Conservation (phyloP, 2,329 filamentous ascomycete species). For the Sordariomycetes sp. region DNA sequence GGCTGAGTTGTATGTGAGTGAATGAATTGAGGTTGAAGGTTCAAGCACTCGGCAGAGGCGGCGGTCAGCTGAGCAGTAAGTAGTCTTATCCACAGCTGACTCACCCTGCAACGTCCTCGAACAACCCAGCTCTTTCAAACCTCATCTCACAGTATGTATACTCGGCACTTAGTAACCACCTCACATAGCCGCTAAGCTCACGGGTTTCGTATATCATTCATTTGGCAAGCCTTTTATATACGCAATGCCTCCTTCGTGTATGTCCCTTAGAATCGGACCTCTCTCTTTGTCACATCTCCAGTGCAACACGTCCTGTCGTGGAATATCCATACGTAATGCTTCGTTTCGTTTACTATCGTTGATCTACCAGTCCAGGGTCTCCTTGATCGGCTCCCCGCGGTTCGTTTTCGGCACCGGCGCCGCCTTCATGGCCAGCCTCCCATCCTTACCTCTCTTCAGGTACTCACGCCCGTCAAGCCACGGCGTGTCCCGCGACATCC, state of each 20-base stretch:
- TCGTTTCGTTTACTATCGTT: neutral
- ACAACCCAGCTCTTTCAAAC: neutral
- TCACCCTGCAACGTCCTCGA: neutral
- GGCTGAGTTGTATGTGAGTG: neutral
- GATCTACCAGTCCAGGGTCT: conserved; percentile 78
- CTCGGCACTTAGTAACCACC: too few species aligned
- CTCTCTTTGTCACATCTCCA: neutral
- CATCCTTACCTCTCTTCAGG: conserved; percentile 48
- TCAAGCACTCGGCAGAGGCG: too few species aligned
- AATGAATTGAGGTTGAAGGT: neutral
- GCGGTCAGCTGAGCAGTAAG: neutral
- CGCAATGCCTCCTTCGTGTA: too few species aligned
- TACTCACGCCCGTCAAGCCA: conserved; percentile 88
- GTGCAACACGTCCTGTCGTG: neutral
- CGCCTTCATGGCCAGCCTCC: conserved; percentile 46
- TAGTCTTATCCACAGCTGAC: neutral
- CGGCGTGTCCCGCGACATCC: conserved; percentile 67
- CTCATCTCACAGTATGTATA: neutral
- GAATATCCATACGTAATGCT: neutral
- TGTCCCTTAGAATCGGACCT: too few species aligned
- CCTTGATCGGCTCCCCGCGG: conserved; percentile 68
- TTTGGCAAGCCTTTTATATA: too few species aligned
- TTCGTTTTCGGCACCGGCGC: conserved; percentile 79
- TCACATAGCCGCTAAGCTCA: neutral
- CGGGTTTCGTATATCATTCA: neutral